phyloP scores from a whole-genome alignment of 2,329 filamentous ascomycete genomes.

The Fusarium pininemorale region DNA sequence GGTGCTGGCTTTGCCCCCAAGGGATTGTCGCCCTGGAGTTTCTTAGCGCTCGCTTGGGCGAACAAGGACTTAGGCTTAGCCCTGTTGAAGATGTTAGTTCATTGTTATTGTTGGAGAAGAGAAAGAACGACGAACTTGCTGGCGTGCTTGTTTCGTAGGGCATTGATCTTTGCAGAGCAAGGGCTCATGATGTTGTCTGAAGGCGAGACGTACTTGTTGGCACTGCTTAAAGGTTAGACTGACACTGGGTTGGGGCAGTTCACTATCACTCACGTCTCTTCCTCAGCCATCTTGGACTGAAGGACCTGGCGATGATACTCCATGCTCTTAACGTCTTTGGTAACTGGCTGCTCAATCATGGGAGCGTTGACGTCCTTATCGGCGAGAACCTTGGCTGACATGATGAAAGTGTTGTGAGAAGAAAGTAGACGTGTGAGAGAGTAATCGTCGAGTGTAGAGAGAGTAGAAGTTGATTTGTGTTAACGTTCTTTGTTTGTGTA shows the following conservation, averaged over 20 bases:
- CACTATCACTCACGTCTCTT: conserved; percentile 64
- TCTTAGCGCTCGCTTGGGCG: conserved; percentile 72
- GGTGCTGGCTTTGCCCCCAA: conserved; percentile 49
- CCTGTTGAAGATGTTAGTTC: conserved; percentile 51
- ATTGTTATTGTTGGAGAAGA: neutral
- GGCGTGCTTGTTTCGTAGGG: conserved; percentile 82
- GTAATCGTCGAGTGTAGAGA: neutral
- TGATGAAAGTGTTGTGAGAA: conserved; percentile 45
- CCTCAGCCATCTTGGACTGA: conserved; percentile 72
- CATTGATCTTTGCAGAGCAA: conserved; percentile 82
- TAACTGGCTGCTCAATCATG: conserved; percentile 49
- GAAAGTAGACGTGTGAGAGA: neutral
- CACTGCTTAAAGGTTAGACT: conserved; percentile 41
- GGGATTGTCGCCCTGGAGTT: conserved; percentile 60
- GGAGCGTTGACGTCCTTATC: conserved; percentile 72
- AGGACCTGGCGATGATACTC: conserved; percentile 82
- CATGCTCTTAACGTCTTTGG: conserved; percentile 70
- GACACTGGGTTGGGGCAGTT: neutral
- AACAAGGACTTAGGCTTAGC: conserved; percentile 75
- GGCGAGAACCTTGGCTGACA: conserved; percentile 69
- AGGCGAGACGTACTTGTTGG: conserved; percentile 76
- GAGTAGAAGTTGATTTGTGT: neutral
- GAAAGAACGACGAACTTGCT: conserved; percentile 68
- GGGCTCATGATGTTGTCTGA: conserved; percentile 92
- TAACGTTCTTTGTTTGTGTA: conserved; percentile 13